Percentiles rank a stretch among this genome's conserved stretches.
These are phyloP conservation scores for Talaromyces verruculosus DNA, from an alignment of 2,329 filamentous ascomycete genomes.

Conservation along the genomic window DNA sequence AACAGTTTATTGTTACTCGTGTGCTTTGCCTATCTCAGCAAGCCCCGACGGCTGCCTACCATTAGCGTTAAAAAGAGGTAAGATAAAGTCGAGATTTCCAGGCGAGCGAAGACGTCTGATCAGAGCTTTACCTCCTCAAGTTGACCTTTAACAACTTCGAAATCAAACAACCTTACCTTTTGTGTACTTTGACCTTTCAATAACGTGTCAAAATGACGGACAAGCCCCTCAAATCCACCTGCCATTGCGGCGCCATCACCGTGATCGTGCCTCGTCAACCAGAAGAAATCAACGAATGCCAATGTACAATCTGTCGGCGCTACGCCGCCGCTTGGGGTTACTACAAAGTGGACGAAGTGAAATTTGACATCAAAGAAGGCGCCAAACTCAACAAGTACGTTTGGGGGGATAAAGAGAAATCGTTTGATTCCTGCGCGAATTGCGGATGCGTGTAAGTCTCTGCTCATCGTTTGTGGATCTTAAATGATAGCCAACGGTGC, in stretches of 20 bases:
- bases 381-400: constrained; percentile 12
- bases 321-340: constrained; percentile 20
- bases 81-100: background rate
- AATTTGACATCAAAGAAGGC: constrained; percentile 5
- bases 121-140: background rate
- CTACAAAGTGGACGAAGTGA: constrained; percentile 17
- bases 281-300: constrained; percentile 19
- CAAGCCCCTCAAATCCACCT: constrained; percentile 12
- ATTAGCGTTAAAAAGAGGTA: background rate
- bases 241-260: constrained; percentile 18
- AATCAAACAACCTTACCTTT: background rate
- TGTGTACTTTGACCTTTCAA: background rate
- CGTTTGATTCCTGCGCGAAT: constrained; percentile 14
- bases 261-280: constrained; percentile 9
- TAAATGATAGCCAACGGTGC: background rate
- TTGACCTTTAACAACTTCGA: background rate
- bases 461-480: constrained; percentile 1
- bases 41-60: background rate
- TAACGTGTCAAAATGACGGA: background rate
- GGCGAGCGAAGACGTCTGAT: background rate
- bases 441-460: constrained; percentile 19
- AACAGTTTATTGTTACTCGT: background rate
- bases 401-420: constrained; percentile 15
- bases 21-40: background rate
- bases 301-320: constrained; percentile 19